Evolutionary conservation across 2,329 filamentous ascomycete genomes (phyloP), one percentile per base, ranked within the genome.

Genomic region (Ophiostoma sp.): DNA sequence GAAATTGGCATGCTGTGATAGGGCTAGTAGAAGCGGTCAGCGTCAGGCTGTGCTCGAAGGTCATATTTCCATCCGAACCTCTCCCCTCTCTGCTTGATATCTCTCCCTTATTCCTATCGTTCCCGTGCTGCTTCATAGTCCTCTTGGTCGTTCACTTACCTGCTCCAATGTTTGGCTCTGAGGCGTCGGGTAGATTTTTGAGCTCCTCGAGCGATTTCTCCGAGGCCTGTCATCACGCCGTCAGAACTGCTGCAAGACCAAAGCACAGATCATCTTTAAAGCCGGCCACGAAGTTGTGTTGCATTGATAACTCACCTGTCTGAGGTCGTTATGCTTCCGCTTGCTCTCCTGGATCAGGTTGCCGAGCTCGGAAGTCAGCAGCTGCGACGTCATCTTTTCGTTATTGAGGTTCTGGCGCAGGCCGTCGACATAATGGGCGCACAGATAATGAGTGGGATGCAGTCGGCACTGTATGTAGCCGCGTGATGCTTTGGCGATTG

Each of bases 341-440:
- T 96, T 98, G 77, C 93, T 95, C 82, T 99, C 95, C 79, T 96
- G 92, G 75, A 97, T 89, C 77, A 97, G 87, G 80, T 92, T 96
- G 75, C 89, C 87, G 77, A 97, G 86, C 85, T 97, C 93, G 69
- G 91, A 89, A 76, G 89, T 88, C 75, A 97, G 85, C 75, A 97
- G 88, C 85, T 96, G 92, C 75, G 92, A 89, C 78, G 93, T 96
- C 93, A 97, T 97, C 75, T 81, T 88, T 77, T 72, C 60, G 67
- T 41, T 49, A 64, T 55, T 18, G 40, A 14, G 69, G 62, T 27
- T 44, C 71, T 3, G 9, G 11, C 6, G 58, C 60, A 55, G 49
- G 49, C 66, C 60, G 9, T 71, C 71, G 67, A 71, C 69, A 72
- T 72, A 63, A 42, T 63, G 60, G 60, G 60, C 60, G 60, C 40